Conservation (phyloP, 2,329 filamentous ascomycete genomes). For the Fusarium continuum region DNA sequence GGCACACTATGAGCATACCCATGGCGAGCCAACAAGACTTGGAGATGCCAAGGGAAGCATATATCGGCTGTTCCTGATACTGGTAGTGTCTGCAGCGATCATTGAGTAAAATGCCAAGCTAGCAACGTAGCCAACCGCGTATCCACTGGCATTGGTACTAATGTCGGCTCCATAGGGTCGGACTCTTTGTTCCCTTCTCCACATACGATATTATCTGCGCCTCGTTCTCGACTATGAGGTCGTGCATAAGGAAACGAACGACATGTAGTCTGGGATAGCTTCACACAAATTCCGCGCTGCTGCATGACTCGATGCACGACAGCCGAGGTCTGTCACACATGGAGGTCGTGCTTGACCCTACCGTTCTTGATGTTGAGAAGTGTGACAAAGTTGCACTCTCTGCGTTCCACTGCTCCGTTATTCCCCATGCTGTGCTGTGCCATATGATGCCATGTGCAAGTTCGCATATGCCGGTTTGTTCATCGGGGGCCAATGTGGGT, state of each 20-base stretch:
- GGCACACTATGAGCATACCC: slow-evolving; percentile 30
- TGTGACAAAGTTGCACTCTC: slow-evolving; percentile 23
- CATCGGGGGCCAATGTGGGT: slow-evolving; percentile 17
- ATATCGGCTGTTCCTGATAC: slow-evolving; percentile 35
- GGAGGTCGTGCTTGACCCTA: slow-evolving; percentile 28
- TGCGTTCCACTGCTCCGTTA: slow-evolving; percentile 17
- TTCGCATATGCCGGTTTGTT: slow-evolving; percentile 29
- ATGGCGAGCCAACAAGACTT: slow-evolving; percentile 31
- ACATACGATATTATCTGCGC: slow-evolving; percentile 13
- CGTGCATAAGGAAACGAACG: slow-evolving; percentile 24
- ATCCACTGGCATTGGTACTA: slow-evolving; percentile 16
- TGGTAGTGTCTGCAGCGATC: slow-evolving; percentile 25
- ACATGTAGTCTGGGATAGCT: slow-evolving; percentile 23
- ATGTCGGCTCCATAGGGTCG: slow-evolving; percentile 25
- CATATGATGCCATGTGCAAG: slow-evolving; percentile 32
- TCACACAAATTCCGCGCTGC: slow-evolving; percentile 34
- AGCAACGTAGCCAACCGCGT: slow-evolving; percentile 24
- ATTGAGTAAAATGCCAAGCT: slow-evolving; percentile 4
- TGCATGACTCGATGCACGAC: slow-evolving; percentile 37
- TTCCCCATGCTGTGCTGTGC: slow-evolving; percentile 34
- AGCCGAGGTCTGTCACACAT: slow-evolving; percentile 34
- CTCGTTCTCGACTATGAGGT: slow-evolving; percentile 7
- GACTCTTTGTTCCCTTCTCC: slow-evolving; percentile 24
- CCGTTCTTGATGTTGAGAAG: slow-evolving; percentile 20
- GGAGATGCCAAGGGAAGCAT: slow-evolving; percentile 7